Base-by-base conservation (phyloP, 2,329 filamentous ascomycete genomes). In the Chaetomium strumarium region DNA sequence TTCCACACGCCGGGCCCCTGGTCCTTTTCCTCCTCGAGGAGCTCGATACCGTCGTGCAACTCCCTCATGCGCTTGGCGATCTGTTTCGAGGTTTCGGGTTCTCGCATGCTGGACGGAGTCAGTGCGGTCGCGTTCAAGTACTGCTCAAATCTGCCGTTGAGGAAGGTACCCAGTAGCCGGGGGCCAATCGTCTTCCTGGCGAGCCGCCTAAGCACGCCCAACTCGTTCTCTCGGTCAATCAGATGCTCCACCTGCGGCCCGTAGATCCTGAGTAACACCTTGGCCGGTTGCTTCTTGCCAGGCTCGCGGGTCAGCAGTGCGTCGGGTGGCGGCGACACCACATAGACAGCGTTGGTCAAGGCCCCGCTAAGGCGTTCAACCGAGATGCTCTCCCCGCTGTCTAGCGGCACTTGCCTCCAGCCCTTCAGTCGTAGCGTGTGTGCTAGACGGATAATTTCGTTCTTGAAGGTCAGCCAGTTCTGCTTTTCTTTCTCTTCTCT, bases 41-140 rank as follows among this genome's bases (percentile, higher is more conserved):
- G 75, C 29, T 96, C 90, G 56, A 99, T 86, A 0, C 93, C 93
- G 48, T 96, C 88, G 63, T 99, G 93, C 34, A 99, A 77, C 69
- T 99, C 93, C 57, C 91, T 81, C 90, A 99, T 96, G 46, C 93
- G 88, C 75, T 97, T 97, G 12, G 93, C 92, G 64, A 99, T 99
- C 66, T 96, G 88, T 64, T 81, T 87, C 33, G 88, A 95, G 0
- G 89, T 96, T 46, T 90, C 88, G 0, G 88, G 81, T 31, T 88
- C 81, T 36, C 89, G 85, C 42, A 99, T 71, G 59, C 95, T 88
- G 24, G 80, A 75, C 0, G 86, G 78, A 0, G 85, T 92, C 39
- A 99, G 78, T 0, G 93, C 85, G 36, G 82, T 81, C 1, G 93
- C 90, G 65, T 96, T 83, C 66, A 96, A 88, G 66, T 85, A 97